A percentile compares a stretch with the other conserved stretches of the same genome.
These are phyloP conservation scores for Trametes elegans DNA, from an alignment of 768 basidiomycete genomes.

Conservation along the genomic window DNA sequence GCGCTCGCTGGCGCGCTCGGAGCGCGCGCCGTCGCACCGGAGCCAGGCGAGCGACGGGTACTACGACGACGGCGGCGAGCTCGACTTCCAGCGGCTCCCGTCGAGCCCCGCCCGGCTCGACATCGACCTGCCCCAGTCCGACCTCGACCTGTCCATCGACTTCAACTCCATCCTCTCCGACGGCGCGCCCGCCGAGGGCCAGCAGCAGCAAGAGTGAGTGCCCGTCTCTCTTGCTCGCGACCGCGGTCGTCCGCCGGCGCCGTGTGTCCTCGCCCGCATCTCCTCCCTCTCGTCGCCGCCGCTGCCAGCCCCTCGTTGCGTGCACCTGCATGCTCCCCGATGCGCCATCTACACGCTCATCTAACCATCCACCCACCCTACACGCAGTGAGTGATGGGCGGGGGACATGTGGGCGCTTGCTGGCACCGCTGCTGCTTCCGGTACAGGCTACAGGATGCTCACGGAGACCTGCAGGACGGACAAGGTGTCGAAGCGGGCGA, in stretches of 20 bases:
- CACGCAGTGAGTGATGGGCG: background rate
- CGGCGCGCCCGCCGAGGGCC: background rate
- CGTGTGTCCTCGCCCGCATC: background rate
- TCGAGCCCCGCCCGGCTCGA: conserved; percentile 20
- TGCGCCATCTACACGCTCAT: background rate
- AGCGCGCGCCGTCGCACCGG: no score
- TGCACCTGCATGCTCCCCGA: no score
- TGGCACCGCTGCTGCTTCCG: no score
- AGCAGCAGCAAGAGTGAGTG: conserved; percentile 5
- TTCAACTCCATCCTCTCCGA: conserved; percentile 28
- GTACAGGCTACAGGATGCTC: background rate
- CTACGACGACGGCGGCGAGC: conserved; percentile 9
- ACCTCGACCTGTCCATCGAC: conserved; percentile 29
- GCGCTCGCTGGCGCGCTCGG: conserved; percentile 6
- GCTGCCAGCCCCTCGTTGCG: background rate
- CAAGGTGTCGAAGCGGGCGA: conserved; percentile 64
- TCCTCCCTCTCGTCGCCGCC: background rate
- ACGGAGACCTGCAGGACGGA: conserved; percentile 22
- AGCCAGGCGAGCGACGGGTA: conserved; percentile 7
- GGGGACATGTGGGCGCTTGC: no score
- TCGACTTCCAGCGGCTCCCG: conserved; percentile 14
- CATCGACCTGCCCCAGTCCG: conserved; percentile 28
- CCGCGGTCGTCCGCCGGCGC: background rate
- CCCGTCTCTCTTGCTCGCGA: background rate
- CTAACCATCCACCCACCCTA: background rate